These are phyloP conservation scores for Pelagomonas calceolata DNA, from an alignment of 108 stramenopile species.

Conservation along the genomic window DNA sequence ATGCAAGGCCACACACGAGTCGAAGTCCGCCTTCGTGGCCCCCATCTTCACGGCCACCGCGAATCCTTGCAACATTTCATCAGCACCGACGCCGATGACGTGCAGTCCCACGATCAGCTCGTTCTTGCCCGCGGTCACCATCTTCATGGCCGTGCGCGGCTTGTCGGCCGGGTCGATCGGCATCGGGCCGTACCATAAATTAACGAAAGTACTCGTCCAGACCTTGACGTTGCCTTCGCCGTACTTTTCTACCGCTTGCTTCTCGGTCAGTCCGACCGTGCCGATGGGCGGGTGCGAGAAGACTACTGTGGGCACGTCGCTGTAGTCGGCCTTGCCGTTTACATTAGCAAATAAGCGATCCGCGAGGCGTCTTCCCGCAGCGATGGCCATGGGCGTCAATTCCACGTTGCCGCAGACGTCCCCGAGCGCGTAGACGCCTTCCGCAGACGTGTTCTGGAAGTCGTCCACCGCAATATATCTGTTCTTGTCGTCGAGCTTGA, in stretches of 20 bases:
- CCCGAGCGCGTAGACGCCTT: constrained; percentile 58
- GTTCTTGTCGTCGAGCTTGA: constrained; percentile 42
- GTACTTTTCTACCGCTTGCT: constrained; percentile 66
- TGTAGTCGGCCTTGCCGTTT: constrained; percentile 55
- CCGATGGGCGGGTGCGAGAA: constrained; percentile 81
- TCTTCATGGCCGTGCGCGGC: constrained; percentile 78
- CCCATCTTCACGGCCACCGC: constrained; percentile 77
- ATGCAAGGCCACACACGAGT: constrained; percentile 80
- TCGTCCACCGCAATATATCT: constrained; percentile 65
- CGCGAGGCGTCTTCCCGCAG: constrained; percentile 64
- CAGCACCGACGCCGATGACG: constrained; percentile 79
- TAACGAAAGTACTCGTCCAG: constrained; percentile 76
- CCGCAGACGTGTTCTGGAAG: constrained; percentile 52
- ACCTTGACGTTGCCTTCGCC: constrained; percentile 76
- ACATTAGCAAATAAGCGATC: constrained; percentile 66
- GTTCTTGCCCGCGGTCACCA: constrained; percentile 64
- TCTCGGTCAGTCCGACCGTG: constrained; percentile 71
- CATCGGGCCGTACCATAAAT: constrained; percentile 74
- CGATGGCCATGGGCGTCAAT: constrained; percentile 74
- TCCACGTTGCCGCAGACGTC: constrained; percentile 70
- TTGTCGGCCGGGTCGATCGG: constrained; percentile 50
- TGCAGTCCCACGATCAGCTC: constrained; percentile 89
- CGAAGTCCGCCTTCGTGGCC: constrained; percentile 83
- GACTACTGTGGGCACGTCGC: constrained; percentile 71
- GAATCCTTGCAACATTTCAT: constrained; percentile 96